A percentile compares a stretch with the other conserved stretches of the same genome.
phyloP scores from a whole-genome alignment of 352 stramenopile genomes.

The Phytophthora ohioensis region DNA sequence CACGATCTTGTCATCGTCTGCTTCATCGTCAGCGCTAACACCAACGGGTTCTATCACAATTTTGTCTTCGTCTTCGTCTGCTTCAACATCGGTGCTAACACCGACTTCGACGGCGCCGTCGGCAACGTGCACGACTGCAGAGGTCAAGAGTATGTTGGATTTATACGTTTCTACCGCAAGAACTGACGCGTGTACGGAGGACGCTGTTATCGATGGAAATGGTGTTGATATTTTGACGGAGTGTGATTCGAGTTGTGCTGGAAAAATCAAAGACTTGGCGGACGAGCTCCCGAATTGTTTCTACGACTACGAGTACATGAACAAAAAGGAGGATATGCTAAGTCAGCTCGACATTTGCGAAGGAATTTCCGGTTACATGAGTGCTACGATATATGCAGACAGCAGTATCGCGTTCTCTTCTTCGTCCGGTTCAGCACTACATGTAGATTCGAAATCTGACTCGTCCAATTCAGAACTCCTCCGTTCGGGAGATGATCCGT shows the following conservation, averaged over 20 bases:
- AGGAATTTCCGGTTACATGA: not conserved
- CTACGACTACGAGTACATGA: conserved; percentile 41
- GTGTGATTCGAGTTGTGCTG: conserved; percentile 39
- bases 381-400: conserved; percentile 4
- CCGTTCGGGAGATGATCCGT: conserved; percentile 4
- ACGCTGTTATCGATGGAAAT: conserved; percentile 25
- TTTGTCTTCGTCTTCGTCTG: too few species aligned
- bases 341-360: conserved; percentile 20
- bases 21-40: conserved; percentile 11
- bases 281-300: conserved; percentile 42
- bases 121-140: conserved; percentile 17
- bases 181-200: conserved; percentile 31
- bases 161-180: conserved; percentile 28
- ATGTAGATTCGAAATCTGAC: not conserved
- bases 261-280: conserved; percentile 24
- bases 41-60: conserved; percentile 1
- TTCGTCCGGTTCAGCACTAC: conserved; percentile 4
- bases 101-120: too few species aligned
- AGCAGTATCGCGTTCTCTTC: conserved; percentile 1
- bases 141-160: conserved; percentile 28
- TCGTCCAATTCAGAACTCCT: not conserved
- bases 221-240: conserved; percentile 37
- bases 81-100: too few species aligned
- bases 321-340: conserved; percentile 45
- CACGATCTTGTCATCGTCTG: conserved; percentile 2